Evolutionary conservation across 2,329 filamentous ascomycete species (phyloP).

Genomic region (Venturia oleaginea): DNA sequence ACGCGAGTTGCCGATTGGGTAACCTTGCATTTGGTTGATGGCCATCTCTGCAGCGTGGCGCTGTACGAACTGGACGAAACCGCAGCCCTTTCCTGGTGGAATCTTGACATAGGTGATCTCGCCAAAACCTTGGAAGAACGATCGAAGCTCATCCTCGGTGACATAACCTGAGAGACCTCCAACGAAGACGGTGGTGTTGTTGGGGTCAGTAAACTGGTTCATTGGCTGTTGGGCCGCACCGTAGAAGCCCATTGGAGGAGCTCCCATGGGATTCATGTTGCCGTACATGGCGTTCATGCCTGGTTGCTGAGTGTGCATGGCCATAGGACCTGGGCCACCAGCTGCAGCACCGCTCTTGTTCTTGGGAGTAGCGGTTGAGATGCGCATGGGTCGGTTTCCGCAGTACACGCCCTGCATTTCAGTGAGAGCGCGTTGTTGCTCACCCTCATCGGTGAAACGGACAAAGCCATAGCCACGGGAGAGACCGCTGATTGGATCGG

Average conservation of each 20-base stretch:
- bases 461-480: constrained; percentile 97
- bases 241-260: constrained; percentile 54
- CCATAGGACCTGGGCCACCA: constrained; percentile 39
- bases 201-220: constrained; percentile 99
- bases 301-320: not conserved
- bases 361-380: constrained; percentile 95
- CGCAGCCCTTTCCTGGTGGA: constrained; percentile 95
- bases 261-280: constrained; percentile 45
- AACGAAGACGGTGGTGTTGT: constrained; percentile 99
- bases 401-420: constrained; percentile 99
- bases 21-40: constrained; percentile 99
- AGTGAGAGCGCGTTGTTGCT: constrained; percentile 88
- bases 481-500: constrained; percentile 93
- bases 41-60: constrained; percentile 99
- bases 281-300: constrained; percentile 35
- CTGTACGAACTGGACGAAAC: constrained; percentile 98
- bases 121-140: constrained; percentile 98
- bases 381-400: constrained; percentile 96
- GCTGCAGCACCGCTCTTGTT: constrained; percentile 56
- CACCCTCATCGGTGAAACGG: constrained; percentile 87
- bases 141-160: constrained; percentile 97
- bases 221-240: constrained; percentile 71
- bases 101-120: constrained; percentile 99
- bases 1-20: constrained; percentile 96
- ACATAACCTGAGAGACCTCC: constrained; percentile 96